Percentiles rank a stretch among this genome's conserved stretches.
These are phyloP conservation scores for Singerocomus inundabilis DNA, from an alignment of 1,284 basidiomycete genomes.

Conservation along the genomic window DNA sequence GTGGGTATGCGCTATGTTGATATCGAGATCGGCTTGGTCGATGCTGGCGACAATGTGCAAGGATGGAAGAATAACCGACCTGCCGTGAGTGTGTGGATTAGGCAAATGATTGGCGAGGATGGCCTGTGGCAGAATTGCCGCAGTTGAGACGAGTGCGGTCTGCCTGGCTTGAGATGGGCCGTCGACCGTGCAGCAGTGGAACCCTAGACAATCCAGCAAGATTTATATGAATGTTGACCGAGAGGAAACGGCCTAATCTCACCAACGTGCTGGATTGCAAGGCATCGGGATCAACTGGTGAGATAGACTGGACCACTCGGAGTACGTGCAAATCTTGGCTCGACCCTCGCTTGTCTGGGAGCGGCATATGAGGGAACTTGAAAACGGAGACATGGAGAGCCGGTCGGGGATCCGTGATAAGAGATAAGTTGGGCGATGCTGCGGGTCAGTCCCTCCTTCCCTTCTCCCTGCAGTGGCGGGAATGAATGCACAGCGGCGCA, in stretches of 20 bases:
- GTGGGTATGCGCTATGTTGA: neutral
- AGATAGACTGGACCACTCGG: neutral
- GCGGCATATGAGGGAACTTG: neutral
- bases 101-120: neutral
- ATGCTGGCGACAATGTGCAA: constrained; percentile 7
- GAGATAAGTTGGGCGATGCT: constrained; percentile 1
- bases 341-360: neutral
- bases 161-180: neutral
- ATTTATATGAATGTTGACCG: neutral
- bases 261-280: neutral
- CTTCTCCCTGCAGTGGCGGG: no score
- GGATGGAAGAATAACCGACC: constrained; percentile 8
- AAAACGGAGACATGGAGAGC: neutral
- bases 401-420: neutral
- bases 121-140: constrained; percentile 11
- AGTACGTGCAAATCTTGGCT: neutral
- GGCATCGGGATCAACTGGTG: constrained; percentile 1
- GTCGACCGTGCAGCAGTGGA: neutral
- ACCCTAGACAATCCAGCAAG: constrained; percentile 4
- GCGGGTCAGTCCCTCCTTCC: no score
- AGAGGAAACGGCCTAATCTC: constrained; percentile 4
- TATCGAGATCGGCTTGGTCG: neutral
- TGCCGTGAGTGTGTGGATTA: neutral
- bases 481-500: neutral
- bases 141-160: neutral